Conservation (phyloP, 768 basidiomycete genomes). For the Psilocybe azurescens region DNA sequence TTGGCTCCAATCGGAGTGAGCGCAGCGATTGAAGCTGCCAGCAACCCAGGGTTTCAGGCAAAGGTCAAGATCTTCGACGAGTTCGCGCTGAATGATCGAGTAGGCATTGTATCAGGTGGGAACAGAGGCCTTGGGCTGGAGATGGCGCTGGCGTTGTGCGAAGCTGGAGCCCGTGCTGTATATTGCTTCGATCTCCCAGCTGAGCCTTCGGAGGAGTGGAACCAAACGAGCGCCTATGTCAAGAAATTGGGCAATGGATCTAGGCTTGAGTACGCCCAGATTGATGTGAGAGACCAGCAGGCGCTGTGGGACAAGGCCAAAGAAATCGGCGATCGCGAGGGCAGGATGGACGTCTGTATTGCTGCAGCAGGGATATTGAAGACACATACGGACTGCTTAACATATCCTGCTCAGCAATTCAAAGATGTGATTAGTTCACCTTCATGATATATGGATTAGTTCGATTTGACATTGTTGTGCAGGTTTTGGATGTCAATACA, state of each 20-base stretch:
- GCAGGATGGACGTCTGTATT: conserved; percentile 75
- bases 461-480: not conserved
- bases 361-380: conserved; percentile 80
- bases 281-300: conserved; percentile 70
- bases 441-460: not conserved
- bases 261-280: conserved; percentile 63
- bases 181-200: conserved; percentile 72
- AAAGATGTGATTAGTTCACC: conserved; percentile 48
- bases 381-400: conserved; percentile 62
- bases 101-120: conserved; percentile 67
- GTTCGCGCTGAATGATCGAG: conserved; percentile 60
- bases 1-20: conserved; percentile 67
- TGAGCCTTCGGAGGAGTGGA: conserved; percentile 63
- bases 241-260: conserved; percentile 45
- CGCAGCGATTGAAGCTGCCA: conserved; percentile 54
- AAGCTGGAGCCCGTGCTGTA: conserved; percentile 71
- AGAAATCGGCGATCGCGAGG: conserved; percentile 68
- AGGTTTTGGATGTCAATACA: conserved; percentile 75
- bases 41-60: conserved; percentile 36
- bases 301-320: conserved; percentile 58
- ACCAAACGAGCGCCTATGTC: conserved; percentile 56
- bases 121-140: conserved; percentile 82
- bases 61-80: conserved; percentile 63
- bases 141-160: conserved; percentile 76
- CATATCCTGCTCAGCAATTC: conserved; percentile 70